Conservation (phyloP, 1,284 basidiomycete genomes). For the Mrakiaceae sp. region DNA sequence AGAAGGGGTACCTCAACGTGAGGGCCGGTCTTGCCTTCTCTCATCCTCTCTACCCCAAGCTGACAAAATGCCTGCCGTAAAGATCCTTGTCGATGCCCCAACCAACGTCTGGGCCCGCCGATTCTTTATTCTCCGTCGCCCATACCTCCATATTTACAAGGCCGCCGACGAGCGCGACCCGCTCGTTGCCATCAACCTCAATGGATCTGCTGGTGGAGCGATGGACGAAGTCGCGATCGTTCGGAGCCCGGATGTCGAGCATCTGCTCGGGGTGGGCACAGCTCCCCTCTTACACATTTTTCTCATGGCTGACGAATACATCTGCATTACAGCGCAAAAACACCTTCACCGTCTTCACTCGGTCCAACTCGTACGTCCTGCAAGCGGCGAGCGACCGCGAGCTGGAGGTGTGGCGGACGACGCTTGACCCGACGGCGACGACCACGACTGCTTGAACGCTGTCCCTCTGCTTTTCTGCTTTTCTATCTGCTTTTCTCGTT, state of each 20-base stretch:
- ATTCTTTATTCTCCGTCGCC: slow-evolving; percentile 82
- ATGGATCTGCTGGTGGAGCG: slow-evolving; percentile 17
- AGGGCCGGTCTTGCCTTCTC: neutral
- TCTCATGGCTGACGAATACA: slow-evolving; percentile 1
- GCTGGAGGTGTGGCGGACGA: slow-evolving; percentile 56
- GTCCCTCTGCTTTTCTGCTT: neutral
- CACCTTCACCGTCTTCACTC: slow-evolving; percentile 77
- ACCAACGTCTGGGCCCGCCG: slow-evolving; percentile 68
- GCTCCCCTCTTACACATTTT: slow-evolving; percentile 16
- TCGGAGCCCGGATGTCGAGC: slow-evolving; percentile 73
- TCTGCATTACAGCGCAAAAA: slow-evolving; percentile 51
- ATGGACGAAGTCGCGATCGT: slow-evolving; percentile 62
- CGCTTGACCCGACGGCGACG: neutral
- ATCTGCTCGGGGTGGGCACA: slow-evolving; percentile 61
- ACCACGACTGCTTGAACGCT: neutral
- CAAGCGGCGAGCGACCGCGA: slow-evolving; percentile 69
- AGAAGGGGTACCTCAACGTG: slow-evolving; percentile 58
- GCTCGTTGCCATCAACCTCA: slow-evolving; percentile 69
- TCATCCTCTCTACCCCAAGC: neutral
- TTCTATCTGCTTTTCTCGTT: neutral
- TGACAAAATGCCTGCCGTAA: neutral
- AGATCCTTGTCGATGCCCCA: slow-evolving; percentile 65
- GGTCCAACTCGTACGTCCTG: slow-evolving; percentile 78
- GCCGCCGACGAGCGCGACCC: slow-evolving; percentile 73
- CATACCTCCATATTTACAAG: slow-evolving; percentile 78